phyloP scores from a whole-genome alignment of 2,329 filamentous ascomycete genomes.

The Hypoxylon sp. region DNA sequence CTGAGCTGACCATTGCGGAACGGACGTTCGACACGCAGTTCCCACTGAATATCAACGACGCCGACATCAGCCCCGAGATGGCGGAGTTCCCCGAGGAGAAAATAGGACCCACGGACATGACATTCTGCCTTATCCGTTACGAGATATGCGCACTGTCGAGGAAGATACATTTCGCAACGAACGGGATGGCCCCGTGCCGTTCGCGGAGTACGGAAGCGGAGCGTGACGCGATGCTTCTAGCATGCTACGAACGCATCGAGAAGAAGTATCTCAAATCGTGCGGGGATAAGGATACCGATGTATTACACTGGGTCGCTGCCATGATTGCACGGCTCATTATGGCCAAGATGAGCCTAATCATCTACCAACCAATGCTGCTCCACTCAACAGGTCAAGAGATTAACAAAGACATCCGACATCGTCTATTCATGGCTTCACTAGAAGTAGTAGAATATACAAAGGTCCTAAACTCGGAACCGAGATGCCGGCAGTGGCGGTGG shows the following conservation, averaged over 20 bases:
- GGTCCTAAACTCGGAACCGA: slow-evolving; percentile 65
- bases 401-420: slow-evolving; percentile 59
- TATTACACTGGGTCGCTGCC: slow-evolving; percentile 67
- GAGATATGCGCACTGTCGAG: slow-evolving; percentile 61
- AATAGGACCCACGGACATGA: slow-evolving; percentile 68
- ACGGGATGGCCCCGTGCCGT: slow-evolving; percentile 54
- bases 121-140: slow-evolving; percentile 61
- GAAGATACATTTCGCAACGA: slow-evolving; percentile 57
- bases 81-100: slow-evolving; percentile 63
- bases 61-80: slow-evolving; percentile 65
- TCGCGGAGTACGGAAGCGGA: slow-evolving; percentile 58
- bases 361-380: slow-evolving; percentile 68
- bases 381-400: slow-evolving; percentile 57
- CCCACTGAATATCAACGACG: slow-evolving; percentile 72
- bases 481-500: slow-evolving; percentile 69
- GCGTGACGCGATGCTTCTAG: slow-evolving; percentile 62
- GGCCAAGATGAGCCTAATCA: slow-evolving; percentile 68
- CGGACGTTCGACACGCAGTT: slow-evolving; percentile 67
- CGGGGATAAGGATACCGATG: slow-evolving; percentile 60
- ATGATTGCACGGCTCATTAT: slow-evolving; percentile 66
- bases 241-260: slow-evolving; percentile 66
- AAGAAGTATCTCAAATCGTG: slow-evolving; percentile 67
- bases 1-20: slow-evolving; percentile 63
- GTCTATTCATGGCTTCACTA: slow-evolving; percentile 65
- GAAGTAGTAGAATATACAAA: slow-evolving; percentile 71